Conservation (phyloP, 345 rosid genomes). For the Euphorbia tirucalli region DNA sequence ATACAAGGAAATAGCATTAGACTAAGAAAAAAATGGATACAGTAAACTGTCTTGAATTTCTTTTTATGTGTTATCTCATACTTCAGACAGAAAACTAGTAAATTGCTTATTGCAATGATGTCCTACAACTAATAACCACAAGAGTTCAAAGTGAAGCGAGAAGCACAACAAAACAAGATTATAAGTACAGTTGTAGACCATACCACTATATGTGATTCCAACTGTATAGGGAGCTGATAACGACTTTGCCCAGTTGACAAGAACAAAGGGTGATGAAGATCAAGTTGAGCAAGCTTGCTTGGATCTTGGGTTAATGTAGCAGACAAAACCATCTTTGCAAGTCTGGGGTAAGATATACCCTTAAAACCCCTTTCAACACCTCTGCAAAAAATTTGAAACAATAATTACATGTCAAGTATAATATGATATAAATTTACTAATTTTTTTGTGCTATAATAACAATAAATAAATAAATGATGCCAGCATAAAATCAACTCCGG, state of each 20-base stretch:
- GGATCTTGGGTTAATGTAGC: conserved; percentile 97
- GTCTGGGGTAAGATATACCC: conserved; percentile 73
- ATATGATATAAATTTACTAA: background rate
- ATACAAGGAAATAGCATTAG: background rate
- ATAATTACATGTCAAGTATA: background rate
- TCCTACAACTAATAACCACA: background rate
- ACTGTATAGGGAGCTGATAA: conserved; percentile 72
- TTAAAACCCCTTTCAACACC: conserved; percentile 82
- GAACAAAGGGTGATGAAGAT: conserved; percentile 88
- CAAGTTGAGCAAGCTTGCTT: conserved; percentile 90
- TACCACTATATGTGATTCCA: conserved; percentile 88
- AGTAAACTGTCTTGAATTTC: background rate
- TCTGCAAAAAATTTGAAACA: conserved; percentile 41
- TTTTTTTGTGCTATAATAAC: background rate
- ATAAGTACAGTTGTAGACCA: conserved; percentile 13
- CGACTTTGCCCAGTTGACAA: conserved; percentile 74
- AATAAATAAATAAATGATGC: background rate
- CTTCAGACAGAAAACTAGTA: background rate
- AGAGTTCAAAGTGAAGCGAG: background rate
- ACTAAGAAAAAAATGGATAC: background rate
- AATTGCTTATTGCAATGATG: background rate
- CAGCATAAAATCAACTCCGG: background rate
- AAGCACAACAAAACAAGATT: background rate
- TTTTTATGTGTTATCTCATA: background rate
- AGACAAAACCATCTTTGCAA: conserved; percentile 83